Evolutionary conservation across 805 yeast species (phyloP), one percentile per base, ranked within the genome.

Genomic region (Teunomyces aglyptinius): DNA sequence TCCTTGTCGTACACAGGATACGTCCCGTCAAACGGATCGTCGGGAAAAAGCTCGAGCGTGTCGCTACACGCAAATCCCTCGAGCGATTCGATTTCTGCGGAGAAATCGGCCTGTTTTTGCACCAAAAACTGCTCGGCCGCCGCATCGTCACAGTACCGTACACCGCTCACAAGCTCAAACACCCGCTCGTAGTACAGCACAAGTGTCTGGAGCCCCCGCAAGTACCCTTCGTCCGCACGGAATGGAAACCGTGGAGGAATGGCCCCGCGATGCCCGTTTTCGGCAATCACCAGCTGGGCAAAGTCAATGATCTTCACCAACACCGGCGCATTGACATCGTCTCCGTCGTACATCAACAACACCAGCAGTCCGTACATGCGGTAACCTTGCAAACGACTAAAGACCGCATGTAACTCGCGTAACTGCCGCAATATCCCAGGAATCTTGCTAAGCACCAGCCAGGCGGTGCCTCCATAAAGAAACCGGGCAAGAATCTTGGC

Each of bases 351-450:
- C 83, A 94, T 89, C 54, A 94, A 73, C 54, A 94, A 71, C 48
- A 94, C 71, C 5, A 96, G 86, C 1, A 96, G 86, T 1, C 99
- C 99, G 64, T 94, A 94, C 59, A 94, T 76, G 50, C 99, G 73
- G 64, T 90, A 94, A 6, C 92, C 91, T 12, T 71, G 70, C 41
- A 94, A 72, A 38, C 70, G 67, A 4, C 61, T 54, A 46, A 91
- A 79, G 16, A 85, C 80, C 2, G 58, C 55, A 38, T 77, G 75
- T 48, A 94, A 69, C 43, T 81, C 84, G 43, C 75, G 74, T 32
- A 92, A 60, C 41, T 83, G 81, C 29, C 72, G 65, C 20, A 91
- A 67, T 42, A 94, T 67, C 26, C 70, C 68, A 0, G 96, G 92
- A 33, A 92, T 76, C 57, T 88, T 87, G 27, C 74, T 69, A 15